Conservation (phyloP, 441 rosid genomes). For the Syzygium syzygioides region DNA sequence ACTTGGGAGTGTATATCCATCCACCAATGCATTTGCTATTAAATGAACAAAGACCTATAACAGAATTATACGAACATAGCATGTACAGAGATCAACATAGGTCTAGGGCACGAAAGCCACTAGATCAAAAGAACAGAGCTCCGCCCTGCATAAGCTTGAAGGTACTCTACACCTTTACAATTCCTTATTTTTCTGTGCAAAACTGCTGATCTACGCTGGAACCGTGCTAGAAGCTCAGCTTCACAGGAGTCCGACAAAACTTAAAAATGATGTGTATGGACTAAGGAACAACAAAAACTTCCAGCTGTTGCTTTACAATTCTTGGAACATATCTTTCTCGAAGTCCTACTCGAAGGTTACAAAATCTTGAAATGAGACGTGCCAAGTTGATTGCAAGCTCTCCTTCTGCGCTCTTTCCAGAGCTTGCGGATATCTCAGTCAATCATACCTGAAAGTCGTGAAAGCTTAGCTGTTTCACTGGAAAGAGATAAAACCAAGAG, state of each 20-base stretch:
- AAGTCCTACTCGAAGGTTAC: not conserved
- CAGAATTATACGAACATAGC: not conserved
- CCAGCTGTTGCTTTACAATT: not conserved
- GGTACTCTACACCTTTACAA: constrained; percentile 21
- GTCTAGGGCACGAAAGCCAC: not conserved
- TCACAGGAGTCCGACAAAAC: not conserved
- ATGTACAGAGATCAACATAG: not conserved
- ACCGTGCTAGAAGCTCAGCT: constrained; percentile 10
- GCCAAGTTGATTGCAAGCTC: not conserved
- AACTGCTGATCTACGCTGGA: constrained; percentile 17
- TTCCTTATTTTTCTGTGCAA: constrained; percentile 22
- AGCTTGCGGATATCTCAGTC: not conserved
- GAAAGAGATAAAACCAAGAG: not conserved
- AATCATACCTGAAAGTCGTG: not conserved
- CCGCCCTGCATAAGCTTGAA: constrained; percentile 15
- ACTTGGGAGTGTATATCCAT: not conserved
- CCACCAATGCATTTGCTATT: not conserved
- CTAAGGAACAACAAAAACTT: not conserved
- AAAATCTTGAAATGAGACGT: not conserved
- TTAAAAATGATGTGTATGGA: not conserved
- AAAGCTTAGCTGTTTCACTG: not conserved
- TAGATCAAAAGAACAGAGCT: not conserved
- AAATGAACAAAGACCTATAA: not conserved
- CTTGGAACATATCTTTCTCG: not conserved
- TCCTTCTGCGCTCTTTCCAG: not conserved